phyloP scores from a whole-genome alignment of 2,329 filamentous ascomycete species.

The Mycosphaerella arachidis region DNA sequence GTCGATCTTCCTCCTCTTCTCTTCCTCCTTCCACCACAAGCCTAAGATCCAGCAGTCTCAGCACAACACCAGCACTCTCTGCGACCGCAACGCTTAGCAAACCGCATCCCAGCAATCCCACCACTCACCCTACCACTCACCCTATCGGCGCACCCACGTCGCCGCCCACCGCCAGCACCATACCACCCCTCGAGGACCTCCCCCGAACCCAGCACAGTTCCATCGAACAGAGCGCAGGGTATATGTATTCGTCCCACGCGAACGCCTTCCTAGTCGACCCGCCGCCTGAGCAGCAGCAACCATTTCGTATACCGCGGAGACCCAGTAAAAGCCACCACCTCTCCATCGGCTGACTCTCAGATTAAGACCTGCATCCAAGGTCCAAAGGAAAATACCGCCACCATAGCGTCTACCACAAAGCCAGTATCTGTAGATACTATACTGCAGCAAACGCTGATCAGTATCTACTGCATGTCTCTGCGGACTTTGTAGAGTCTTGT shows the following conservation, averaged over 20 bases:
- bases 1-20: conserved; percentile 3
- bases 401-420: conserved; percentile 15
- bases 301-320: conserved; percentile 94
- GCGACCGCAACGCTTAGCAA: conserved; percentile 10
- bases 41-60: conserved; percentile 8
- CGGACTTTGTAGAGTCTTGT: conserved; percentile 22
- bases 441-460: conserved; percentile 27
- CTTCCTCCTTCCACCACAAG: conserved; percentile 1
- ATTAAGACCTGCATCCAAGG: conserved; percentile 12
- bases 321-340: conserved; percentile 76
- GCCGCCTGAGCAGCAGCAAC: conserved; percentile 85
- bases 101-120: conserved; percentile 6
- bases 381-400: conserved; percentile 11
- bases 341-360: conserved; percentile 73
- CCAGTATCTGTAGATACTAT: conserved; percentile 15
- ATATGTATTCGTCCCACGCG: conserved; percentile 98
- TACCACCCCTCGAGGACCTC: conserved; percentile 17
- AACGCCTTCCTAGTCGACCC: conserved; percentile 90
- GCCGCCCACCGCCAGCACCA: conserved; percentile 16
- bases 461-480: conserved; percentile 57
- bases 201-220: conserved; percentile 16
- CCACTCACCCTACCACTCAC: conserved; percentile 7
- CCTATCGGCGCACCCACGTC: conserved; percentile 13
- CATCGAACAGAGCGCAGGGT: conserved; percentile 45
- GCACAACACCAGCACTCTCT: conserved; percentile 10